Base-by-base conservation (phyloP, 208 protist genomes). In the Acanthamoeba comandoni region DNA sequence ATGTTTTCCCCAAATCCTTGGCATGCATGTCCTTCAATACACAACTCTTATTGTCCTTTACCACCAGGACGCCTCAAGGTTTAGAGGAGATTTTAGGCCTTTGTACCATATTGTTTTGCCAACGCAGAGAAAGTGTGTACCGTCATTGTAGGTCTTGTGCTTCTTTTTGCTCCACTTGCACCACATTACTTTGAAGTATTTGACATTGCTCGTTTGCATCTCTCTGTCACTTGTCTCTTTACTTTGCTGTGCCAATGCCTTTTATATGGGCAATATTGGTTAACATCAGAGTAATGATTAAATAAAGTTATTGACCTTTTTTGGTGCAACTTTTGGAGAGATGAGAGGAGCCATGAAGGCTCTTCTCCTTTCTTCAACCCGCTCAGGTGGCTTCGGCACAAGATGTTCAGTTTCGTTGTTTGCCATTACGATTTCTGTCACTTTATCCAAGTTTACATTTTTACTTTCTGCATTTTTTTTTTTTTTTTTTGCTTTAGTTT, bases 1-100 rank as follows among this genome's bases (percentile, higher is more conserved):
- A 29, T 26, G 84, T 90, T 65, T 75, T 70, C 19, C 84, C 84
- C 9, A 90, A 77, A 29, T 90, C 84, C 84, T 90, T 90, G 2
- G 58, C 84, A 49, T 90, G 84, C 84, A 90, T 90, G 39, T 90
- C 84, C 64, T 90, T 90, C 29, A 90, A 65, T 13, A 75, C 75
- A 49, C 62, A 70, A 31, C 52, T n/a, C 43, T 90, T 90, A 2
- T 65, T 65, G 9, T 90, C 84, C 43, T 75, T 90, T 0, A 90
- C 39, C 22, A 90, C 51, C 15, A 90, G 48, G 43, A 90, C 64
- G 29, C 84, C 84, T 90, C n/a, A 24, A n/a, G 19, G 22, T 77
- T 39, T 1, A 31, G 31, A 64, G 55, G 17, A 9, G n/a, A 19
- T 12, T 65, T 17, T 7, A 35, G 31, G n/a, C 22, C 35, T 39